A percentile compares a stretch with the other conserved stretches of the same genome.
Evolutionary conservation across 2,329 filamentous ascomycete genomes (phyloP).

Genomic region (Tolypocladium nubicola): DNA sequence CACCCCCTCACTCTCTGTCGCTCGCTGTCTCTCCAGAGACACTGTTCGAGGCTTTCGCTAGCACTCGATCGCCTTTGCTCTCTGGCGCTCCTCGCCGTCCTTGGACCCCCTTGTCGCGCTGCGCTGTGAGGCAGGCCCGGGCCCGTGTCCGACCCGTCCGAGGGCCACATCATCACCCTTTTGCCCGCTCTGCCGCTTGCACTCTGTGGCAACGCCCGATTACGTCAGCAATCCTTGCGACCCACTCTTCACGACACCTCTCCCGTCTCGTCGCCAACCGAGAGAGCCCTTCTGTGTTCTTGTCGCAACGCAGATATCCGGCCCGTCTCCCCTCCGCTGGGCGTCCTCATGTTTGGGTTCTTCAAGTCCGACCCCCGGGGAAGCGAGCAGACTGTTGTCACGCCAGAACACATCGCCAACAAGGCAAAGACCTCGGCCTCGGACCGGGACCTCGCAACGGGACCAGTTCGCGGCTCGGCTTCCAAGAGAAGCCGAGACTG

Average conservation of each 20-base stretch:
- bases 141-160: conserved; percentile 5
- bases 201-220: conserved; percentile 8
- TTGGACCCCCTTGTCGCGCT: conserved; percentile 2
- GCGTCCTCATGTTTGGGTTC: conserved; percentile 51
- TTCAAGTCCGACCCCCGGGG: conserved; percentile 48
- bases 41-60: conserved; percentile 35
- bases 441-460: conserved; percentile 8
- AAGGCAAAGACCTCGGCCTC: conserved; percentile 16
- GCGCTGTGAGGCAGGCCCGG: conserved; percentile 2
- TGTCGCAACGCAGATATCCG: conserved; percentile 8
- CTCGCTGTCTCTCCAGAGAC: conserved; percentile 10
- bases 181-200: conserved; percentile 12
- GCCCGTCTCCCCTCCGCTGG: conserved; percentile 14
- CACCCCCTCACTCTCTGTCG: conserved; percentile 13
- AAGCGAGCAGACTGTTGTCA: conserved; percentile 39
- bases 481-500: conserved; percentile 29
- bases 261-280: conserved; percentile 1
- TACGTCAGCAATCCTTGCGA: conserved; percentile 19
- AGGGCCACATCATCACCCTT: conserved; percentile 23
- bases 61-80: conserved; percentile 27
- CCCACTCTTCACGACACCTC: conserved; percentile 4
- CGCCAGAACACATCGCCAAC: conserved; percentile 24
- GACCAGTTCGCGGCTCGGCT: conserved; percentile 9
- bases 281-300: conserved; percentile 5
- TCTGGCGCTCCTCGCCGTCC: neutral